Base-by-base conservation (phyloP, 2,329 filamentous ascomycete genomes). In the Cladophialophora chaetospira region DNA sequence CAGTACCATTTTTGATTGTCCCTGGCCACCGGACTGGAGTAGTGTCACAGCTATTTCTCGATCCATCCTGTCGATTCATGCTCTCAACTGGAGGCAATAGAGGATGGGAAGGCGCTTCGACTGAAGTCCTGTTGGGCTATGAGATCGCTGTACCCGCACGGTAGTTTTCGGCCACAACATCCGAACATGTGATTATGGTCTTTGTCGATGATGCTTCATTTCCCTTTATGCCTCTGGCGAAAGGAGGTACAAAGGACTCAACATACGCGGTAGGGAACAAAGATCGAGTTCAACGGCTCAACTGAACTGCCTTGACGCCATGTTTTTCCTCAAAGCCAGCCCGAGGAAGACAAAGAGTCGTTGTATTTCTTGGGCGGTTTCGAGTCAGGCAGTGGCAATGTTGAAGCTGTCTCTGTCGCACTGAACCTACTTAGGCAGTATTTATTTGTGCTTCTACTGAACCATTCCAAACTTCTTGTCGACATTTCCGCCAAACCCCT, bases 1-100 rank as follows among this genome's bases (percentile, higher is more conserved):
- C 88, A 0, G 91, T 96, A 0, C 94, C 94, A 0, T 99, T 97
- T 72, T 81, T 96, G n/a, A 97, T 99, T 64, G 87, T 99, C 21
- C 94, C 94, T 0, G 94, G 94, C 0, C 94, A 88, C 68, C 79
- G 91, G 13, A 92, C 92, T 0, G 93, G 93, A 42, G 90, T 96
- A 38, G 93, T 97, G 38, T 90, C 88, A 0, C 86, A 88, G 58
- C 76, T 97, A 8, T 94, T 93, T 68, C 80, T 97, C 44, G 94
- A 99, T 70, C 89, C 89, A 3, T 89, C 90, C 0, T 93, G 90
- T 70, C 82, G 86, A 15, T 97, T 92, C 69, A 93, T 99, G 88
- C 82, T 99, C 29, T 93, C 89, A 1, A 89, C 91, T 0, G 92
- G 90, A 3, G 94, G 94, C 0, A 97, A 94, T 61, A 79, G 94